These are phyloP conservation scores for Croton laevigatus DNA, from an alignment of 441 rosid species.

Conservation along the genomic window DNA sequence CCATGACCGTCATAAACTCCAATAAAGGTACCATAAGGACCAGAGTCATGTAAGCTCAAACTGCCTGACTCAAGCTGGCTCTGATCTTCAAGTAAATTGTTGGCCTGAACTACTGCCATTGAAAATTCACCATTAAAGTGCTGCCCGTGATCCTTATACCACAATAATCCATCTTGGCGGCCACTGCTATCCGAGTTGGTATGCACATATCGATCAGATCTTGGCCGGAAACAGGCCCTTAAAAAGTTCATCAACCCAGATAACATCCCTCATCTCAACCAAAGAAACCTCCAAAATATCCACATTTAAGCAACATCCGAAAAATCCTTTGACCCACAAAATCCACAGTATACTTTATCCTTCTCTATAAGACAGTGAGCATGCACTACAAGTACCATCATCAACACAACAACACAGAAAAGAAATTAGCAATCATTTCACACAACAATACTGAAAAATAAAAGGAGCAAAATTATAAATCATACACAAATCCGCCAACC, in stretches of 20 bases:
- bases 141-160: constrained; percentile 89
- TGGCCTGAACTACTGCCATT: constrained; percentile 98
- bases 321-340: constrained; percentile 14
- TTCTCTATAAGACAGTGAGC: constrained; percentile 20
- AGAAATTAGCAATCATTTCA: constrained; percentile 1
- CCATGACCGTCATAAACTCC: constrained; percentile 98
- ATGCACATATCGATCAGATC: constrained; percentile 63
- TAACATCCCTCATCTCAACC: constrained; percentile 99
- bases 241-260: constrained; percentile 79
- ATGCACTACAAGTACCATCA: constrained; percentile 14
- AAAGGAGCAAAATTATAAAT: not conserved
- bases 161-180: constrained; percentile 82
- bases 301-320: constrained; percentile 34
- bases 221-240: constrained; percentile 89
- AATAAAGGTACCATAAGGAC: constrained; percentile 86
- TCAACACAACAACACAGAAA: constrained; percentile 10
- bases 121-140: constrained; percentile 90
- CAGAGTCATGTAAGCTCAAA: constrained; percentile 58
- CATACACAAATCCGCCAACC: not conserved
- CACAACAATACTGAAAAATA: too few species aligned
- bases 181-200: constrained; percentile 58
- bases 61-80: constrained; percentile 92
- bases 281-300: constrained; percentile 47
- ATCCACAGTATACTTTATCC: constrained; percentile 14
- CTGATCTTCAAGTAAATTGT: constrained; percentile 94